These are phyloP conservation scores for Escallonia herrerae DNA, from an alignment of 129 eudicot genomes.

Conservation along the genomic window DNA sequence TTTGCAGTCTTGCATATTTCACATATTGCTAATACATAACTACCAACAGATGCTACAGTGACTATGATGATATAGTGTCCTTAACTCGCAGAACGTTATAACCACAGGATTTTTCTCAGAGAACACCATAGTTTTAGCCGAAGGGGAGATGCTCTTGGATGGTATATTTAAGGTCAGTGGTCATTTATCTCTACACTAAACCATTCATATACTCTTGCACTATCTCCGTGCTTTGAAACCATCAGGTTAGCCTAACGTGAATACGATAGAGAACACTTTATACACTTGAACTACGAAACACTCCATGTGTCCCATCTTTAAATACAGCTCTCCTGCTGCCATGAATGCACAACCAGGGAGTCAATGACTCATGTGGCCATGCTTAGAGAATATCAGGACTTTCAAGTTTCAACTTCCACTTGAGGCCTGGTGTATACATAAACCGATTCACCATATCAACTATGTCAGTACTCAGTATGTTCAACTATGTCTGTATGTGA, in stretches of 20 bases:
- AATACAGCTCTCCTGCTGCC: no score
- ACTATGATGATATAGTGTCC: constrained; percentile 18
- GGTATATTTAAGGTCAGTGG: constrained; percentile 77
- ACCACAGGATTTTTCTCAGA: constrained; percentile 89
- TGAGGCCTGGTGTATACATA: no score
- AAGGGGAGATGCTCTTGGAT: constrained; percentile 82
- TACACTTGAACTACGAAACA: no score
- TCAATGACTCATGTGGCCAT: no score
- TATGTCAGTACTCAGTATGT: no score
- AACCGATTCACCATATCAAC: no score
- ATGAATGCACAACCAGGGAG: no score
- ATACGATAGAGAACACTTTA: no score
- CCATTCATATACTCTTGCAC: neutral
- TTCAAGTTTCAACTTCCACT: no score
- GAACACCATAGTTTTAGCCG: constrained; percentile 92
- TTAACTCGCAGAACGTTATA: constrained; percentile 64
- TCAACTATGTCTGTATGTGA: no score
- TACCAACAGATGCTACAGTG: neutral
- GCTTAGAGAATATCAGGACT: no score
- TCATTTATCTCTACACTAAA: neutral
- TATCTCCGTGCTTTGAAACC: neutral
- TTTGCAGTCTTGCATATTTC: neutral
- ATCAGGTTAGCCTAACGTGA: neutral
- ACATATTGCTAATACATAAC: neutral
- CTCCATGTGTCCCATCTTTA: no score